A percentile compares a stretch with the other conserved stretches of the same genome.
Evolutionary conservation across 2,329 filamentous ascomycete genomes (phyloP).

Genomic region (Rhexocercosporidium sp.): DNA sequence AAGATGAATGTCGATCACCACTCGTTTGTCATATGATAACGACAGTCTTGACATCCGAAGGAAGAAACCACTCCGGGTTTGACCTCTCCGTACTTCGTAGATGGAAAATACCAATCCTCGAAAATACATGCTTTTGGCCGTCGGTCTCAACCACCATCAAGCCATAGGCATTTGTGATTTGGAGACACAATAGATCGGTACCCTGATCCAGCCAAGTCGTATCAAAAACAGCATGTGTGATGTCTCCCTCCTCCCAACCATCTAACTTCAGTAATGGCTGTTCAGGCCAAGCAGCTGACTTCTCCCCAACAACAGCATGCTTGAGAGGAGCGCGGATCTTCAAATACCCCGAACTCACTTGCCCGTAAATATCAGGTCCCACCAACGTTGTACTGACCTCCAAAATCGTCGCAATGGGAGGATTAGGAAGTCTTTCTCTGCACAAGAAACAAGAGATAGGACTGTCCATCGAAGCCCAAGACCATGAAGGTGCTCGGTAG

Average conservation of each 20-base stretch:
- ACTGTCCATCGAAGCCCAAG: conserved; percentile 15
- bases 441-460: conserved; percentile 11
- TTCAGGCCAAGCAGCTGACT: background rate
- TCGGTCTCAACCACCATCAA: background rate
- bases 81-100: background rate
- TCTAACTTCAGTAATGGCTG: background rate
- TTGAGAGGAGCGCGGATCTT: background rate
- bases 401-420: background rate
- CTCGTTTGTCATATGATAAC: background rate
- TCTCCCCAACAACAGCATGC: background rate
- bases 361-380: background rate
- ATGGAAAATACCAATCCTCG: conserved; percentile 9
- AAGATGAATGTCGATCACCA: too few species aligned
- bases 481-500: conserved; percentile 17
- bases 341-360: conserved; percentile 1
- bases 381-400: background rate
- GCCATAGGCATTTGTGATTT: conserved; percentile 1
- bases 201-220: background rate
- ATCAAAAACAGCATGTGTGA: conserved; percentile 10
- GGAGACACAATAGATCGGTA: conserved; percentile 1
- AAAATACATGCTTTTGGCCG: background rate
- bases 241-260: background rate
- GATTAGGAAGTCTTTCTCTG: background rate
- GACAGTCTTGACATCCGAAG: background rate
- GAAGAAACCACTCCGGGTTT: background rate